These are phyloP conservation scores for Aurantiochytrium sp. DNA, from an alignment of 108 stramenopile species.

Conservation along the genomic window DNA sequence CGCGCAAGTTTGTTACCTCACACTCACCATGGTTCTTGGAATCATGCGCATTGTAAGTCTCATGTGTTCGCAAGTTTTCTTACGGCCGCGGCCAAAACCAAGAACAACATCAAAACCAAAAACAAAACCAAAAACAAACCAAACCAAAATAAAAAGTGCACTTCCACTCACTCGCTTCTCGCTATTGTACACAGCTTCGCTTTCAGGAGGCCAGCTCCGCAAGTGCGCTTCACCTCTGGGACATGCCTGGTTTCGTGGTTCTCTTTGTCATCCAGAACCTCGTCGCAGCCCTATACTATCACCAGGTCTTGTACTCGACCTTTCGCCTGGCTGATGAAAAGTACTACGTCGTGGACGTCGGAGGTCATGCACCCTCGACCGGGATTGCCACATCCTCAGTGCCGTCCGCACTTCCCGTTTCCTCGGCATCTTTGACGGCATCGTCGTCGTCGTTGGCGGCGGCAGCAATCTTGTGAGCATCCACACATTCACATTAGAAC, in stretches of 20 bases:
- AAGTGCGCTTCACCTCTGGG: background rate
- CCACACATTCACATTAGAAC: background rate
- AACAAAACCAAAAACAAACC: background rate
- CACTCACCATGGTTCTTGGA: background rate
- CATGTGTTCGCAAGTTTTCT: too few relatives aligned
- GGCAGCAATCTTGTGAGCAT: too few relatives aligned
- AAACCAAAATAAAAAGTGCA: background rate
- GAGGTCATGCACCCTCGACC: too few relatives aligned
- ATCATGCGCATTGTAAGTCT: constrained; percentile 4
- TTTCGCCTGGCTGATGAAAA: constrained; percentile 12
- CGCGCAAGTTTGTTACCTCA: background rate
- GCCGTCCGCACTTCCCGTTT: too few relatives aligned
- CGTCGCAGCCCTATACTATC: background rate
- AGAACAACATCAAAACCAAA: background rate
- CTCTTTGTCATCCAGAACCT: background rate
- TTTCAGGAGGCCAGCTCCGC: background rate
- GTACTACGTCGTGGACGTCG: background rate
- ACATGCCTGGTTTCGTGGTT: background rate
- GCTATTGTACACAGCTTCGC: background rate
- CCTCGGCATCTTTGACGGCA: too few relatives aligned
- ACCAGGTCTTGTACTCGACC: constrained; percentile 7
- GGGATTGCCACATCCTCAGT: too few relatives aligned
- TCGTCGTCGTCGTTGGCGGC: too few relatives aligned
- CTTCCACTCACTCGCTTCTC: too few relatives aligned
- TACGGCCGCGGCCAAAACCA: too few relatives aligned